Percentiles rank a stretch among this genome's conserved stretches.
Evolutionary conservation across 2,329 filamentous ascomycete species (phyloP).

Genomic region (Zasmidium cellare): DNA sequence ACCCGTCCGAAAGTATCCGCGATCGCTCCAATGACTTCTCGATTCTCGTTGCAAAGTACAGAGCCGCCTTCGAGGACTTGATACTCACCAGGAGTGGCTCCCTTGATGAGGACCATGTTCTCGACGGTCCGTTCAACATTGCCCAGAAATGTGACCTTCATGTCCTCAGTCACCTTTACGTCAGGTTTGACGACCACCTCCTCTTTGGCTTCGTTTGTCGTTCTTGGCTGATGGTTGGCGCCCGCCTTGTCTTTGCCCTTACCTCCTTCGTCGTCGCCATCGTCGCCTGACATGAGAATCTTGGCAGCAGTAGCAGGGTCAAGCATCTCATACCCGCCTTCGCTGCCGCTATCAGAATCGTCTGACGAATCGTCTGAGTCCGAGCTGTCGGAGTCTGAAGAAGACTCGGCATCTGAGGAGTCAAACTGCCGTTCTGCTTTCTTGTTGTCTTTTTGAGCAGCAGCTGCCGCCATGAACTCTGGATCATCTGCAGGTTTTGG

Average conservation of each 20-base stretch:
- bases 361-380: slow-evolving; percentile 42
- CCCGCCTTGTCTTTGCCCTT: slow-evolving; percentile 52
- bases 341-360: slow-evolving; percentile 53
- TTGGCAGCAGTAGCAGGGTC: slow-evolving; percentile 80
- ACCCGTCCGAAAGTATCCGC: slow-evolving; percentile 84
- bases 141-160: slow-evolving; percentile 75
- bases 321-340: slow-evolving; percentile 69
- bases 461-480: slow-evolving; percentile 47
- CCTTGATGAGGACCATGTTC: slow-evolving; percentile 75
- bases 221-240: slow-evolving; percentile 57
- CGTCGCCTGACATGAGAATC: slow-evolving; percentile 81
- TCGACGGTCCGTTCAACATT: slow-evolving; percentile 75
- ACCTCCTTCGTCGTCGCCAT: slow-evolving; percentile 75
- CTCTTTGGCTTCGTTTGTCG: slow-evolving; percentile 73
- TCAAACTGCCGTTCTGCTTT: slow-evolving; percentile 80
- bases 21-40: slow-evolving; percentile 75
- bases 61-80: slow-evolving; percentile 83
- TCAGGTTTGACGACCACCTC: slow-evolving; percentile 64
- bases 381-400: slow-evolving; percentile 50
- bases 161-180: slow-evolving; percentile 73
- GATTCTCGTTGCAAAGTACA: slow-evolving; percentile 74
- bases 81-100: slow-evolving; percentile 75
- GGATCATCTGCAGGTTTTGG: slow-evolving; percentile 35
- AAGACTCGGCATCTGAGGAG: slow-evolving; percentile 61
- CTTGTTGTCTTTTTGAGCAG: slow-evolving; percentile 48